Evolutionary conservation across 768 basidiomycete species (phyloP), one percentile per base, ranked within the genome.

Genomic region (Kwoniella sp.): DNA sequence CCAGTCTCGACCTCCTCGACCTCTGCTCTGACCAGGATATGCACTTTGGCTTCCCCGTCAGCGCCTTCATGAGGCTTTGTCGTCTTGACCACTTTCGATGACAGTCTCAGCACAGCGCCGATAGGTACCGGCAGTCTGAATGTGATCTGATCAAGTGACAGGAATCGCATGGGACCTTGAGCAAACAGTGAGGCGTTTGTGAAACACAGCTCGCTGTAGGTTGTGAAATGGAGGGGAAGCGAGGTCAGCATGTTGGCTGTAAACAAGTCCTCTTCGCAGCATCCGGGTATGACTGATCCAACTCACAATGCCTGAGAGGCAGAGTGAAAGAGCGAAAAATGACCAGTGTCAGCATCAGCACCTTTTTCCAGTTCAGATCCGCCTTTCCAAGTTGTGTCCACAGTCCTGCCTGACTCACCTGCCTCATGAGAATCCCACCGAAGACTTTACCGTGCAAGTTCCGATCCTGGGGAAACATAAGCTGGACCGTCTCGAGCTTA

Each of bases 381-480:
- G 15, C 9, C n/a, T 11, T 26, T 25, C 4, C 17, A 47, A 0
- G 37, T 47, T 17, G 48, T n/a, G n/a, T n/a, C n/a, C n/a, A n/a
- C n/a, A n/a, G n/a, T n/a, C n/a, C n/a, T n/a, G 15, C 17, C 25
- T 20, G 37, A 37, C 72, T 65, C 37, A 71, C 90, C 34, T 90
- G 82, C 22, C 90, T 81, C 86, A 87, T 86, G 34, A 87, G 70
- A 66, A 86, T 70, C 73, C 90, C 90, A 77, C 90, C 90, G 71
- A 92, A 93, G 15, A 92, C 83, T 77, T 92, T 92, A 63, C 88
- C 87, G 75, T 92, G 91, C 2, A 92, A 84, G 65, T 91, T 92
- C 73, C 90, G 85, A 75, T 90, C 90, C 81, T 91, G 90, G 0
- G 90, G 90, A 75, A 91, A 90, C 89, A 91, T 91, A 29, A 91